These are phyloP conservation scores for Alternaria gansuensis DNA, from an alignment of 2,329 filamentous ascomycete species.

Conservation along the genomic window DNA sequence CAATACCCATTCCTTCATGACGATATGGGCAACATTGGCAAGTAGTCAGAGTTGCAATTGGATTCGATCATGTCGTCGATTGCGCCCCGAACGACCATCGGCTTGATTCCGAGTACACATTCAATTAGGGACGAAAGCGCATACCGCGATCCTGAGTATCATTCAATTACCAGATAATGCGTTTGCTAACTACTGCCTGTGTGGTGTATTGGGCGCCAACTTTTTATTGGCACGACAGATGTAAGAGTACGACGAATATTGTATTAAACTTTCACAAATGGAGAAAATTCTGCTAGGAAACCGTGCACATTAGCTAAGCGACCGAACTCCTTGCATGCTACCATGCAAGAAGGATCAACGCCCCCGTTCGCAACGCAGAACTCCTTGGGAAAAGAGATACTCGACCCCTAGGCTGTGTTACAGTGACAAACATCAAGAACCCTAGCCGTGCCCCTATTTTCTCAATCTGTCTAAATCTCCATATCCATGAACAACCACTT, in stretches of 20 bases:
- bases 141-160: neutral
- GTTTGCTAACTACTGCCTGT: neutral
- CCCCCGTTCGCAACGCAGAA: neutral
- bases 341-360: constrained; percentile 2
- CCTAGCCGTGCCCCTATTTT: neutral
- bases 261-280: constrained; percentile 5
- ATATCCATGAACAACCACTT: constrained; percentile 89
- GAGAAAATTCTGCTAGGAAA: constrained; percentile 12
- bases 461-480: constrained; percentile 67
- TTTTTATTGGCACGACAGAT: too few relatives aligned
- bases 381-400: constrained; percentile 1
- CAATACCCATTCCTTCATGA: neutral
- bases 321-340: constrained; percentile 15
- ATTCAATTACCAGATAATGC: neutral
- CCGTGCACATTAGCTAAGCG: constrained; percentile 5
- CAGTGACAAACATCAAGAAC: constrained; percentile 8
- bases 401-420: neutral
- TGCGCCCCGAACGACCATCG: neutral
- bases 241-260: neutral
- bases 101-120: neutral
- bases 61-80: neutral
- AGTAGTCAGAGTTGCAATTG: neutral
- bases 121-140: neutral
- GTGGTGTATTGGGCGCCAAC: neutral
- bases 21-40: neutral